These are phyloP conservation scores for Pichia sp. DNA, from an alignment of 1,139 yeast species.

Conservation along the genomic window DNA sequence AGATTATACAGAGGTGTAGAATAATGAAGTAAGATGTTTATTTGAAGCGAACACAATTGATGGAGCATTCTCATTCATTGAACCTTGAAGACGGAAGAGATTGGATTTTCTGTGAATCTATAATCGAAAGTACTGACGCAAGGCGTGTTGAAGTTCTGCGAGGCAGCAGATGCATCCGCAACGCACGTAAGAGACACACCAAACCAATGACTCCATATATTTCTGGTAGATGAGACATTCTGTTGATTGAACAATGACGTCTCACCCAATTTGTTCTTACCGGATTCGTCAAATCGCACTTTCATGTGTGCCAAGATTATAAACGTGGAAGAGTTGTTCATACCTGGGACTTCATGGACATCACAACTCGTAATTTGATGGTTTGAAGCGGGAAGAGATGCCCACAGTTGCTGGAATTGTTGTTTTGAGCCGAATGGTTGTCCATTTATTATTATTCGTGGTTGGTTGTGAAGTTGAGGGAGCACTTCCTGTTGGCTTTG, in stretches of 20 bases:
- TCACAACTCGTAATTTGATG: slow-evolving; percentile 60
- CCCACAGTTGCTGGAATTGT: slow-evolving; percentile 62
- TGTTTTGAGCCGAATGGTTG: slow-evolving; percentile 54
- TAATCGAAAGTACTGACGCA: slow-evolving; percentile 55
- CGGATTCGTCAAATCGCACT: slow-evolving; percentile 70
- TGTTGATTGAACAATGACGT: slow-evolving; percentile 41
- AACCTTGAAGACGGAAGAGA: slow-evolving; percentile 41
- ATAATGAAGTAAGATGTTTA: too few species aligned
- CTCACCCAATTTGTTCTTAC: slow-evolving; percentile 56
- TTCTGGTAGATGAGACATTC: slow-evolving; percentile 24
- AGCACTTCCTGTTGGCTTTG: slow-evolving; percentile 20
- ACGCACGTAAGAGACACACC: slow-evolving; percentile 57
- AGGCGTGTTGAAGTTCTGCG: slow-evolving; percentile 34
- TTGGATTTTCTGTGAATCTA: slow-evolving; percentile 58
- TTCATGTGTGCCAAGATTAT: slow-evolving; percentile 53
- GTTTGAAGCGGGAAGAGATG: slow-evolving; percentile 50
- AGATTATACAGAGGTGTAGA: background rate
- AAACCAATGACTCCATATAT: slow-evolving; percentile 45
- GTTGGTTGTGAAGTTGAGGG: slow-evolving; percentile 40
- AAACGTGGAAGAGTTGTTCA: slow-evolving; percentile 28
- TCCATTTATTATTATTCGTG: slow-evolving; percentile 57
- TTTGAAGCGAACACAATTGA: too few species aligned
- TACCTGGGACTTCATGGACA: slow-evolving; percentile 48
- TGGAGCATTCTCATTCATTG: too few species aligned
- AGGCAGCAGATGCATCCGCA: too few species aligned